Percentiles rank a stretch among this genome's conserved stretches.
Evolutionary conservation across 2,329 filamentous ascomycete species (phyloP).

Genomic region (Exophiala alcalophila): DNA sequence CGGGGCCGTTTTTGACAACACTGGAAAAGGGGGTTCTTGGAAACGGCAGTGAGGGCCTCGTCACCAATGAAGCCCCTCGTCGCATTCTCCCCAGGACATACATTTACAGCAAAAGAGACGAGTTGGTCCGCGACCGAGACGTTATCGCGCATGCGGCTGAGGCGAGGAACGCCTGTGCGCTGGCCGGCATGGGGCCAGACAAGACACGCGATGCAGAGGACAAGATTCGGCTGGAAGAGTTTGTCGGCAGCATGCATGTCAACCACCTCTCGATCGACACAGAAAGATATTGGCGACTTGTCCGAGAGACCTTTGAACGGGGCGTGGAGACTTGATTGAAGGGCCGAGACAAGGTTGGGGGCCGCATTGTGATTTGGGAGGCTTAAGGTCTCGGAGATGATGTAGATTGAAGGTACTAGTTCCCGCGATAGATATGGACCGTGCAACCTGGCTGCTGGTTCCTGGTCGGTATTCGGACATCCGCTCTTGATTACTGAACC

Average conservation of each 20-base stretch:
- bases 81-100: slow-evolving; percentile 50
- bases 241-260: slow-evolving; percentile 51
- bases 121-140: slow-evolving; percentile 46
- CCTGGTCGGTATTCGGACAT: too few species aligned
- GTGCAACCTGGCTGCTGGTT: too few species aligned
- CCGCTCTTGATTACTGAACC: too few species aligned
- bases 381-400: too few species aligned
- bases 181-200: neutral
- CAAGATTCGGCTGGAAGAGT: slow-evolving; percentile 44
- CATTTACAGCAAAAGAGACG: slow-evolving; percentile 51
- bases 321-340: too few species aligned
- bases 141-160: slow-evolving; percentile 49
- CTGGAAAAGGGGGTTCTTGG: slow-evolving; percentile 38
- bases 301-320: slow-evolving; percentile 47
- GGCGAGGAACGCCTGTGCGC: slow-evolving; percentile 33
- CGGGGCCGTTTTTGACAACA: slow-evolving; percentile 36
- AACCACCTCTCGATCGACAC: slow-evolving; percentile 48
- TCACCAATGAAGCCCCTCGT: too few species aligned
- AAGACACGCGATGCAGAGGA: slow-evolving; percentile 2
- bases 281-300: slow-evolving; percentile 51
- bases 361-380: too few species aligned
- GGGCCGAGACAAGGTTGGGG: too few species aligned
- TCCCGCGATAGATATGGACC: too few species aligned
- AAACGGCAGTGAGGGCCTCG: neutral
- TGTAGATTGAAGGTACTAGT: too few species aligned